Evolutionary conservation across 2,329 filamentous ascomycete genomes (phyloP).

Genomic region (Ambrosiella xylebori): DNA sequence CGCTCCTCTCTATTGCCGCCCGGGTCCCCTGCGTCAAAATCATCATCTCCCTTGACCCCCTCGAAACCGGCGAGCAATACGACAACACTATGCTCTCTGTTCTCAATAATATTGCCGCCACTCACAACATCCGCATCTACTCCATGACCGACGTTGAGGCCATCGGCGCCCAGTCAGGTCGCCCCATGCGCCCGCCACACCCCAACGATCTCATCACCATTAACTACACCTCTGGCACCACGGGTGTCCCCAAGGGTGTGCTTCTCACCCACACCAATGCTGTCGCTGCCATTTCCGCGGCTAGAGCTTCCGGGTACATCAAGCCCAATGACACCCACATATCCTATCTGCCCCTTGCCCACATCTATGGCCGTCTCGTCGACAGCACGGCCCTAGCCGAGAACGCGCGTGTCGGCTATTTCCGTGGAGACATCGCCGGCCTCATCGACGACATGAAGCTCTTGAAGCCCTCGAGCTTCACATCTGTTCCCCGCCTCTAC

Average conservation of each 20-base stretch:
- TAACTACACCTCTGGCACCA: slow-evolving; percentile 81
- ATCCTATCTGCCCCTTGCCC: slow-evolving; percentile 84
- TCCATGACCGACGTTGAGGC: slow-evolving; percentile 68
- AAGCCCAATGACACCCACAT: slow-evolving; percentile 43
- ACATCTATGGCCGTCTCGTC: slow-evolving; percentile 77
- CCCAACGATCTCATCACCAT: slow-evolving; percentile 71
- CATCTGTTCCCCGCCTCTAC: slow-evolving; percentile 79
- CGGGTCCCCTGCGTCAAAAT: slow-evolving; percentile 66
- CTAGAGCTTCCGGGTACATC: slow-evolving; percentile 37
- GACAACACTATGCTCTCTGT: slow-evolving; percentile 67
- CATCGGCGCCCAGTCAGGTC: slow-evolving; percentile 53
- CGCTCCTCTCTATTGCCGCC: slow-evolving; percentile 62
- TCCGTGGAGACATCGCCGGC: slow-evolving; percentile 76
- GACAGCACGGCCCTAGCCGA: slow-evolving; percentile 60
- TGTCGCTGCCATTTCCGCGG: slow-evolving; percentile 50
- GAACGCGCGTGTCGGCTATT: slow-evolving; percentile 70
- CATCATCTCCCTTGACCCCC: slow-evolving; percentile 70
- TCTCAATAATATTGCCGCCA: slow-evolving; percentile 55
- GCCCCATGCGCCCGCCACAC: slow-evolving; percentile 52
- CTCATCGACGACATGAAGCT: slow-evolving; percentile 84
- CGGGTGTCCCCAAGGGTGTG: slow-evolving; percentile 68
- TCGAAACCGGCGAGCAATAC: slow-evolving; percentile 60
- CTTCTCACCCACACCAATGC: slow-evolving; percentile 68
- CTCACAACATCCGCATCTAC: slow-evolving; percentile 61
- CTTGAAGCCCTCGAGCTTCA: slow-evolving; percentile 64